phyloP scores from a whole-genome alignment of 306 rosid genomes.

The Purshia tridentata region DNA sequence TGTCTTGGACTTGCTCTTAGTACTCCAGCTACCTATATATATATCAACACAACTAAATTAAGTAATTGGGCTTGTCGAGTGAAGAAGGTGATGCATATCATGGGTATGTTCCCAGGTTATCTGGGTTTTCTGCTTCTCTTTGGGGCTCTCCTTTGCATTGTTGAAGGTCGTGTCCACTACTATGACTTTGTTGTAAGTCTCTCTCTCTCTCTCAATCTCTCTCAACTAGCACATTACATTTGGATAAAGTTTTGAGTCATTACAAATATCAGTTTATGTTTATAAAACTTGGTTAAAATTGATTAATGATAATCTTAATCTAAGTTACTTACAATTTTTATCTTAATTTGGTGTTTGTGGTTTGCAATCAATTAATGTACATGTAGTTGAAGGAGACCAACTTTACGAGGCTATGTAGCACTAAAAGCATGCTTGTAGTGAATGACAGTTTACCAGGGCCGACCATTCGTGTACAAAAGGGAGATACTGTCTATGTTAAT shows the following conservation, averaged over 20 bases:
- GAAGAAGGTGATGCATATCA: not conserved
- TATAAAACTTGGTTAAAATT: too few relatives aligned
- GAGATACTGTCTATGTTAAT: constrained; percentile 30
- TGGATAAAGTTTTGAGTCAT: too few relatives aligned
- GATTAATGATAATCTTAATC: too few relatives aligned
- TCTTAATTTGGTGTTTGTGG: too few relatives aligned
- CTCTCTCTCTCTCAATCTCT: constrained; percentile 1
- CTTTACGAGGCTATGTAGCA: constrained; percentile 19
- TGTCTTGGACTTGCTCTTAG: not conserved
- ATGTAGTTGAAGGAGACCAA: constrained; percentile 26
- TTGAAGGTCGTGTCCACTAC: constrained; percentile 9
- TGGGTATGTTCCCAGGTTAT: not conserved
- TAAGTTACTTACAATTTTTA: too few relatives aligned
- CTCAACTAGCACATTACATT: not conserved
- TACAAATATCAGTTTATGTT: too few relatives aligned
- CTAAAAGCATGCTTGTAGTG: constrained; percentile 20
- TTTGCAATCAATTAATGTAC: not conserved
- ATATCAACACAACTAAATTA: not conserved
- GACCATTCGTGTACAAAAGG: constrained; percentile 29
- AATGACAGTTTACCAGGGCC: constrained; percentile 37
- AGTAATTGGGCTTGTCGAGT: not conserved
- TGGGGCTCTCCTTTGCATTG: not conserved
- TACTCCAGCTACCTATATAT: not conserved
- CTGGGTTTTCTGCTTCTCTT: not conserved
- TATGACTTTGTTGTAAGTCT: constrained; percentile 9